Conservation (phyloP, 805 yeast species). For the Pichia sporocuriosa region DNA sequence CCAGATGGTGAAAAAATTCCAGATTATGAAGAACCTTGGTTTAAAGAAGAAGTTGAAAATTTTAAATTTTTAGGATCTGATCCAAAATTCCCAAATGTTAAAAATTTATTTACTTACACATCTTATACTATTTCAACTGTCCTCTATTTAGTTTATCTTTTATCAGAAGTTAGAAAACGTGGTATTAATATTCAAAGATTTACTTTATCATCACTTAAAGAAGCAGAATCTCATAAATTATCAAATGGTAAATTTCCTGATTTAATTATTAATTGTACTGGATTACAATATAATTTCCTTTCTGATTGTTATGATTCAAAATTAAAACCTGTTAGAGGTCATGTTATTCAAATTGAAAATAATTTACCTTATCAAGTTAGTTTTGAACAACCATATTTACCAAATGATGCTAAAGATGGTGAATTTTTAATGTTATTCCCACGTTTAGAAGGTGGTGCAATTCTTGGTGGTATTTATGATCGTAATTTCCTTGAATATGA, state of each 20-base stretch:
- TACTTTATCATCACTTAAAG: slow-evolving; percentile 35
- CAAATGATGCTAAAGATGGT: slow-evolving; percentile 26
- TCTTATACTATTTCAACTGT: slow-evolving; percentile 56
- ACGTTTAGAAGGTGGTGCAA: slow-evolving; percentile 59
- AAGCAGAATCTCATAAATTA: slow-evolving; percentile 35
- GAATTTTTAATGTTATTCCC: slow-evolving; percentile 59
- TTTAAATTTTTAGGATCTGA: slow-evolving; percentile 26
- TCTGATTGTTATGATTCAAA: slow-evolving; percentile 44
- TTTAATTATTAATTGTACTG: slow-evolving; percentile 52
- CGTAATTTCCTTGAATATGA: slow-evolving; percentile 19
- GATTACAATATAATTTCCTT: slow-evolving; percentile 39
- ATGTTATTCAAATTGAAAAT: slow-evolving; percentile 47
- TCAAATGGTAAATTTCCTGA: slow-evolving; percentile 27
- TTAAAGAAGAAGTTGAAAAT: slow-evolving; percentile 36
- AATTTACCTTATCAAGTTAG: slow-evolving; percentile 32
- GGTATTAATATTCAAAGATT: slow-evolving; percentile 44
- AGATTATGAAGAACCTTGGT: slow-evolving; percentile 41
- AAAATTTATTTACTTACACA: slow-evolving; percentile 34
- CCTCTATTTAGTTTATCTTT: slow-evolving; percentile 47
- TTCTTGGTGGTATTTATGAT: slow-evolving; percentile 49
- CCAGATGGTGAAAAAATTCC: slow-evolving; percentile 10
- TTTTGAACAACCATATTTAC: slow-evolving; percentile 26
- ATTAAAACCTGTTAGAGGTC: slow-evolving; percentile 52
- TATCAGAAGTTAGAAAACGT: slow-evolving; percentile 34
- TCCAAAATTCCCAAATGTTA: slow-evolving; percentile 32